Conservation (phyloP, 2,329 filamentous ascomycete species). For the Penicillium sp. region DNA sequence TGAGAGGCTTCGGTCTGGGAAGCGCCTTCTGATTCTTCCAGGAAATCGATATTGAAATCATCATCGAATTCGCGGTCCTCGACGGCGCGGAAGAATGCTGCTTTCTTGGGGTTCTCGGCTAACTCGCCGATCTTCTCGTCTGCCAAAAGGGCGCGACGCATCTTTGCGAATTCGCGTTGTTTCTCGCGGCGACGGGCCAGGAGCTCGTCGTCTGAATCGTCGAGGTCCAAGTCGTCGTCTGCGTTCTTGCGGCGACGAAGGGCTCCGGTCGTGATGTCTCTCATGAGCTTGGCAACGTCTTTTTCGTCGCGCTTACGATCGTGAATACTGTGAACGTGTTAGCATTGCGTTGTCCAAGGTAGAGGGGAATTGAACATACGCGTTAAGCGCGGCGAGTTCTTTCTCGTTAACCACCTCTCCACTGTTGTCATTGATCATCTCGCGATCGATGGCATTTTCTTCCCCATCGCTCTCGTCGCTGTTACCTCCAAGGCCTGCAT, state of each 20-base stretch:
- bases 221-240: slow-evolving; percentile 75
- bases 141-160: slow-evolving; percentile 80
- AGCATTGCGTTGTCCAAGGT: slow-evolving; percentile 16
- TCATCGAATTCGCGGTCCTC: slow-evolving; percentile 71
- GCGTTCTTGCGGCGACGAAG: slow-evolving; percentile 72
- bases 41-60: slow-evolving; percentile 73
- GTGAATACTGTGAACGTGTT: slow-evolving; percentile 58
- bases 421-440: slow-evolving; percentile 86
- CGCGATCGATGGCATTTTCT: slow-evolving; percentile 70
- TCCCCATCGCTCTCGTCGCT: slow-evolving; percentile 81
- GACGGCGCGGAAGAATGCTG: slow-evolving; percentile 84
- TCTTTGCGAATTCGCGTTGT: slow-evolving; percentile 81
- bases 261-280: slow-evolving; percentile 84
- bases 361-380: slow-evolving; percentile 58
- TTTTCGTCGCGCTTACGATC: slow-evolving; percentile 79
- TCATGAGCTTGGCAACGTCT: slow-evolving; percentile 83
- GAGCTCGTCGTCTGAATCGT: slow-evolving; percentile 80
- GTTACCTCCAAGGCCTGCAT: slow-evolving; percentile 83
- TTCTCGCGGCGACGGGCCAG: slow-evolving; percentile 75
- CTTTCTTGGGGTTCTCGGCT: slow-evolving; percentile 80
- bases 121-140: slow-evolving; percentile 91
- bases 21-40: slow-evolving; percentile 48
- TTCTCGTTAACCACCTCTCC: slow-evolving; percentile 74
- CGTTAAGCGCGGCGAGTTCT: slow-evolving; percentile 79
- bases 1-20: slow-evolving; percentile 40